These are phyloP conservation scores for Plectranthus barbatus DNA, from an alignment of 257 asterid genomes.

Conservation along the genomic window DNA sequence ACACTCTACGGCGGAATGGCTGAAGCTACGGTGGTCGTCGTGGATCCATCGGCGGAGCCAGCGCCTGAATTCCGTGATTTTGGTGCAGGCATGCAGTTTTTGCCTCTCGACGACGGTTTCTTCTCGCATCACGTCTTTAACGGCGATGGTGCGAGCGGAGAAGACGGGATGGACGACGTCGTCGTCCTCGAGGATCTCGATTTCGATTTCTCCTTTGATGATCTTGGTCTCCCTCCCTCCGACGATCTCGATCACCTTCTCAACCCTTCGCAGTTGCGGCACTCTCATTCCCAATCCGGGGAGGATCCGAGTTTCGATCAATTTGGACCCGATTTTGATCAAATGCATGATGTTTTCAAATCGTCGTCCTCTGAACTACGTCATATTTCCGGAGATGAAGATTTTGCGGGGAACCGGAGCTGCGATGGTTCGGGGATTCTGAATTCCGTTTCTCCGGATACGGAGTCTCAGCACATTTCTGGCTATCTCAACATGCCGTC, in stretches of 20 bases:
- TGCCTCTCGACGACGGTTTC: conserved; percentile 38
- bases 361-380: conserved; percentile 41
- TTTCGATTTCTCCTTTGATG: conserved; percentile 66
- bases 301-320: conserved; percentile 22
- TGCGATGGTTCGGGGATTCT: conserved; percentile 45
- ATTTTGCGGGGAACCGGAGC: conserved; percentile 28
- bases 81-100: conserved; percentile 28
- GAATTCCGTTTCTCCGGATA: conserved; percentile 32
- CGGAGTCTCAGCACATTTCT: conserved; percentile 37
- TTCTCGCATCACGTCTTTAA: conserved; percentile 27
- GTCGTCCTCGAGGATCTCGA: conserved; percentile 43
- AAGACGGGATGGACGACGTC: conserved; percentile 19
- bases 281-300: conserved; percentile 21
- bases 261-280: neutral
- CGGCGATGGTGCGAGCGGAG: conserved; percentile 6
- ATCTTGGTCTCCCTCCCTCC: conserved; percentile 33
- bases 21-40: conserved; percentile 26
- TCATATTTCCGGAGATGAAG: conserved; percentile 25
- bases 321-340: conserved; percentile 20
- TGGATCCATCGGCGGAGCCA: conserved; percentile 20
- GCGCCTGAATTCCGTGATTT: conserved; percentile 17
- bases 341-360: conserved; percentile 39
- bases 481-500: conserved; percentile 59
- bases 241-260: conserved; percentile 27
- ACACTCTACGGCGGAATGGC: conserved; percentile 28